Evolutionary conservation across 345 rosid species (phyloP), one percentile per base, ranked within the genome.

Genomic region (Citrus australasica): DNA sequence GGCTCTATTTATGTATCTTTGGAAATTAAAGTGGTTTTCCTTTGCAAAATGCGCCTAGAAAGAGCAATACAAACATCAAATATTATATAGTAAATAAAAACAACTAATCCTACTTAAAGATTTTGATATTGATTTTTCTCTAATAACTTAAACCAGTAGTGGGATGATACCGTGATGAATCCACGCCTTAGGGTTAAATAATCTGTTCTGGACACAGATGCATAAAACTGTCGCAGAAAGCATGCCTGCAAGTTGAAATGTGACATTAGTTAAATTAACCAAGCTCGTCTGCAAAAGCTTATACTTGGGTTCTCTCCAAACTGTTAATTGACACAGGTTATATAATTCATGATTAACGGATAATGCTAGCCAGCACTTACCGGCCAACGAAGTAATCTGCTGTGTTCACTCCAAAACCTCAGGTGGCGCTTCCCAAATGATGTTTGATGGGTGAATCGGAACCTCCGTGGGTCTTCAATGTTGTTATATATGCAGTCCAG

Each of bases 171-270:
- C 90, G 13, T 78, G 58, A 92, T 83, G 79, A 94, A 94, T 76
- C 98, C 98, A 82, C 92, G 94, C 59, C 98, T 82, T 17, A 94
- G 86, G 11, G 94, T 88, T 53, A 94, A 74, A 76, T 91, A 94
- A 80, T 94, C 98, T 17, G 82, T 90, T 86, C 84, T 91, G 63
- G 90, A 85, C 51, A 94, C 94, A 17, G 98, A 90, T 61, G 85
- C 84, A 67, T 79, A 88, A 81, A 94, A 94, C 74, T 92, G 98
- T 67, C 97, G 83, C 38, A 87, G 75, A 75, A 92, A 91, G 77
- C 84, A 87, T 74, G 81, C 86, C 94, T 90, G 87, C 75, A 80
- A 32, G 6, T 17, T 19, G 63, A 46, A 2, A 24, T 25, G 55
- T 8, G 24, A 19, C 19, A 46, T 11, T 46, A 2, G 0, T 46